phyloP scores from a whole-genome alignment of 345 rosid species.

The Eucalyptus fibrosa region DNA sequence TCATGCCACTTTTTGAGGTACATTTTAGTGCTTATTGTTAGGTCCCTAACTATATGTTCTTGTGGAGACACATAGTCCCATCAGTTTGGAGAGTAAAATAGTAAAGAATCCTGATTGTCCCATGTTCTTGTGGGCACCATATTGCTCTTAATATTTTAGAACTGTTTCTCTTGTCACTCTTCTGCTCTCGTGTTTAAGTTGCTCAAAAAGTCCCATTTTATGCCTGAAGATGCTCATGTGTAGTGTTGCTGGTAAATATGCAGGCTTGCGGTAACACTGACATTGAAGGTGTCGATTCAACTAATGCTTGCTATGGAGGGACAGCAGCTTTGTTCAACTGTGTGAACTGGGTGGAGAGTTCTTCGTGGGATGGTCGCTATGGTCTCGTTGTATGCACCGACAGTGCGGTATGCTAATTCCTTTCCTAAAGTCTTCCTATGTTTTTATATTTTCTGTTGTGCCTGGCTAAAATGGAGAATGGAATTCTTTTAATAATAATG shows the following conservation, averaged over 20 bases:
- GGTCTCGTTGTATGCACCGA: constrained; percentile 96
- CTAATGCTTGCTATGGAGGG: constrained; percentile 98
- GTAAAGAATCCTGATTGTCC: not conserved
- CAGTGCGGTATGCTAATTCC: constrained; percentile 69
- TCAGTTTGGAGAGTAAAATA: not conserved
- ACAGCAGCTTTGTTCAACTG: constrained; percentile 97
- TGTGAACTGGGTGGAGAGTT: constrained; percentile 99
- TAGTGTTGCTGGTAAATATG: constrained; percentile 2
- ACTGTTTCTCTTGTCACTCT: not conserved
- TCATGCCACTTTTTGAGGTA: constrained; percentile 99
- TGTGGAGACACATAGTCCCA: not conserved
- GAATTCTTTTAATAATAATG: not conserved
- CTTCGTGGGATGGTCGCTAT: constrained; percentile 98
- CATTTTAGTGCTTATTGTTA: not conserved
- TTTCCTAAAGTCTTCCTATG: not conserved
- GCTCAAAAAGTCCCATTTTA: not conserved
- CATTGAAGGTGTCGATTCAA: constrained; percentile 97
- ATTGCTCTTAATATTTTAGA: not conserved
- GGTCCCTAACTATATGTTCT: not conserved
- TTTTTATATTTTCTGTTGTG: not conserved
- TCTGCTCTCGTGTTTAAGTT: not conserved
- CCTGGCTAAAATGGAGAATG: not conserved
- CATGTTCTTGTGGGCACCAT: too few species aligned
- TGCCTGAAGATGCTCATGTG: not conserved
- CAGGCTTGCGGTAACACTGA: constrained; percentile 94